Evolutionary conservation across 768 basidiomycete species (phyloP), one percentile per base, ranked within the genome.

Genomic region (Auricularia sp.): DNA sequence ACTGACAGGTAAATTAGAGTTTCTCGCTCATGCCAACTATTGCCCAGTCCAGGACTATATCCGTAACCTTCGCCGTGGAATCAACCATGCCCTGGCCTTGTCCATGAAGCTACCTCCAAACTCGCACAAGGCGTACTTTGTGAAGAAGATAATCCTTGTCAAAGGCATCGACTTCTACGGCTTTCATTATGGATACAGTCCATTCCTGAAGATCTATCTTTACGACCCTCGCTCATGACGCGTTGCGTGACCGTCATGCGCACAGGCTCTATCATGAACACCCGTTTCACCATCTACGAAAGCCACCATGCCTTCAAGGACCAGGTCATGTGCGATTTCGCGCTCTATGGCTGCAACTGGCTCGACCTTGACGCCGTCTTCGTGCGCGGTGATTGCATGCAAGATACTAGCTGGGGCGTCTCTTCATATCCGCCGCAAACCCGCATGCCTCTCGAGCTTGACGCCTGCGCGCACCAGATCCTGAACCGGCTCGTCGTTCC

Each of bases 121-220:
- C 8, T 83, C 84, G 1, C 74, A 77, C 4, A 81, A 77, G 56
- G 82, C 84, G 18, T 83, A 82, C 69, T 88, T 81, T 71, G 79
- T 92, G 65, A 89, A 91, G 14, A 87, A 87, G 29, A 82, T 97
- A 47, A 73, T 92, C 59, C 80, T 95, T 62, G 91, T 94, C 67
- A 98, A 98, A 76, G 97, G 94, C n/a, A 78, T 94, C 18, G 88
- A 90, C 71, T 97, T 98, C 75, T 98, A 98, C 75, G 95, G 97
- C 8, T 98, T 94, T 73, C 89, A 93, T 73, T 79, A 88, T 11
- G 84, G 86, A 34, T 90, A 93, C 70, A 80, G 82, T 4, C 93
- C 93, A 7, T 99, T 90, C 77, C 84, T 98, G 74, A 98, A 98
- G 74, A 82, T 99, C 61, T 78, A 85, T 69, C 74, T 94, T 54